Base-by-base conservation (phyloP, 2,329 filamentous ascomycete species). In the Uncinocarpus reesii region DNA sequence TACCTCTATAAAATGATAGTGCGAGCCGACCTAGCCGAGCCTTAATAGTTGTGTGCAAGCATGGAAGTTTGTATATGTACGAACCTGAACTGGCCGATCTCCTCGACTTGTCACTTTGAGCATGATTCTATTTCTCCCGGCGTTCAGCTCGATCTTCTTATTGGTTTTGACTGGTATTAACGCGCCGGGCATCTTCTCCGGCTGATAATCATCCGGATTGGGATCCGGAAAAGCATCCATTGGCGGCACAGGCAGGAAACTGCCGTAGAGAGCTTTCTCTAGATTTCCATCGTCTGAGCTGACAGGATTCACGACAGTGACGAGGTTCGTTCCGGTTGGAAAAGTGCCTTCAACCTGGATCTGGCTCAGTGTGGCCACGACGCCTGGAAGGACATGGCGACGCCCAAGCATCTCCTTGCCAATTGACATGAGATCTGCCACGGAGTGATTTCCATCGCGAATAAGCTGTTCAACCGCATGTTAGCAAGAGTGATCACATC, bases 341-440 rank as follows among this genome's bases (percentile, higher is more conserved):
- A 96, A 96, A 1, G 89, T 96, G 51, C 90, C 90, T 68, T 96
- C 90, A 55, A 96, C 85, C 73, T 93, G 87, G 57, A 96, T 78
- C 69, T 94, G 84, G 50, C 79, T 75, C 36, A 96, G 78, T 2
- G 86, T 88, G 35, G 78, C 75, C 51, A 83, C 78, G 20, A 95
- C 90, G 8, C 83, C 81, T 18, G 90, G 88, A 36, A 87, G 74
- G 52, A 96, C 90, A 66, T 96, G 90, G 28, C 90, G 84, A 7
- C 90, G 84, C 54, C 90, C 90, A 2, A 96, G 84, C 82, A 96
- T 89, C 47, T 85, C 90, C 58, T 86, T 81, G 58, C 90, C 90
- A 54, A 95, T 78, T 52, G 80, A 73, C 89, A 96, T 96, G 62
- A 96, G 85, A 65, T 95, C 88, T 32, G 89, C 83, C 47, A 96